phyloP scores from a whole-genome alignment of 768 basidiomycete genomes.

The Tulasnella calospora region DNA sequence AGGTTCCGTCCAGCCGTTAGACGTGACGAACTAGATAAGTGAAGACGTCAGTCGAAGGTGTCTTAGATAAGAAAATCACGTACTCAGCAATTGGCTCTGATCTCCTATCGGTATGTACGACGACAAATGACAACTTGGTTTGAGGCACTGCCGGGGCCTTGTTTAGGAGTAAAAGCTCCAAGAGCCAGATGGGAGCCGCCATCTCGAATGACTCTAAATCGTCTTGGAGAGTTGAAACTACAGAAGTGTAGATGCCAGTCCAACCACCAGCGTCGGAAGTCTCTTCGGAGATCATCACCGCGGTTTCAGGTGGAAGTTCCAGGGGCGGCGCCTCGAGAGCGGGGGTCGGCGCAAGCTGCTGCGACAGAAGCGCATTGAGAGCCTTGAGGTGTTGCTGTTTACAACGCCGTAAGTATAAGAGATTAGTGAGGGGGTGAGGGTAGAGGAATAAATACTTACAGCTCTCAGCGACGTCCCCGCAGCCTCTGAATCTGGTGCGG shows the following conservation, averaged over 20 bases:
- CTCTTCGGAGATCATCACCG: constrained; percentile 79
- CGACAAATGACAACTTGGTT: constrained; percentile 81
- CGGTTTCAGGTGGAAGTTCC: constrained; percentile 53
- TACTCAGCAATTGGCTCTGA: constrained; percentile 59
- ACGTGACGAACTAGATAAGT: constrained; percentile 63
- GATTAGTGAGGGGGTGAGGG: neutral
- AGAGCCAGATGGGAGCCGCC: constrained; percentile 78
- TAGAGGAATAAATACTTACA: neutral
- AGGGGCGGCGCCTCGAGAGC: constrained; percentile 68
- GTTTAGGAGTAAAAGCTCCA: constrained; percentile 68
- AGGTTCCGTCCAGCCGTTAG: constrained; percentile 83
- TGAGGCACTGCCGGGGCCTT: constrained; percentile 37
- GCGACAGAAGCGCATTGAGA: constrained; percentile 35
- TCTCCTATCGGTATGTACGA: constrained; percentile 70
- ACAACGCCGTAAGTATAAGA: constrained; percentile 37
- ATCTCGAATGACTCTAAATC: constrained; percentile 61
- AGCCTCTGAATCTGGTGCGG: constrained; percentile 13
- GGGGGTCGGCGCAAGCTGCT: constrained; percentile 53
- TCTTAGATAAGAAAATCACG: neutral
- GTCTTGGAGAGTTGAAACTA: constrained; percentile 53
- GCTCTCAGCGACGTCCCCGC: neutral
- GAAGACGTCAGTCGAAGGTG: neutral
- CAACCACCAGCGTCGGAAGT: constrained; percentile 51
- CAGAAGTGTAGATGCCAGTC: constrained; percentile 61
- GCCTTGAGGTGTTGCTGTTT: constrained; percentile 16